Base-by-base conservation (phyloP, 2,329 filamentous ascomycete genomes). In the Hyphodiscus sp. region DNA sequence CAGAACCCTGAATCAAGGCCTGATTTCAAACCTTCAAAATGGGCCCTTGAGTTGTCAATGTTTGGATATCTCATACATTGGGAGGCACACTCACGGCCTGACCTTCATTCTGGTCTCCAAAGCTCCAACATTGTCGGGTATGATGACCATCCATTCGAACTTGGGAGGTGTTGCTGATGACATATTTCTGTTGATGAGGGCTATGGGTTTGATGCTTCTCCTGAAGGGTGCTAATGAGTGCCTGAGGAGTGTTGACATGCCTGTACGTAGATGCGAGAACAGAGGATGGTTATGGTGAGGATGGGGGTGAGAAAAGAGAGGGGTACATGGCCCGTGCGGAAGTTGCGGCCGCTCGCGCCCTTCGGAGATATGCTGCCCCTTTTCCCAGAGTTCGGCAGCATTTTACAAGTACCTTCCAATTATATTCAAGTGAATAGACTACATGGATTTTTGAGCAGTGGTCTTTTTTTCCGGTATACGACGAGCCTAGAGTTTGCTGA, bases 101-200 rank as follows among this genome's bases (percentile, higher is more conserved):
- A 83, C 76, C 60, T 82, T 78, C 23, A 87, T 70, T 51, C 86
- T 75, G 75, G 85, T 86, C 59, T 76, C 75, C 55, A 77, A 70
- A 19, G 70, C 74, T 42, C 78, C 82, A 1, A 82, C 77, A 68
- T 82, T 80, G 69, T 89, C 86, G 13, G 83, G 86, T 41, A 88
- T 66, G 54, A 89, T 75, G 62, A 85, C 83, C 41, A 90, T 77
- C 74, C 83, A 90, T 69, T 88, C 83, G 56, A 73, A 77, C 65
- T 77, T 79, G 23, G 54, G 54, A 0, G 58, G 30, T 16, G 57
- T 10, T 15, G 49, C 30, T 19, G 63, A 38, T 15, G 58, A 45
- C 56, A 58, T 60, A 46, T 47, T 51, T 49, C 53, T 56, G 23
- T 11, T 29, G 11, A 13, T 13, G 11, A 13, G 33, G 13, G 33